These are phyloP conservation scores for Lolium perenne DNA, from an alignment of 176 grass and related monocot species.

Conservation along the genomic window DNA sequence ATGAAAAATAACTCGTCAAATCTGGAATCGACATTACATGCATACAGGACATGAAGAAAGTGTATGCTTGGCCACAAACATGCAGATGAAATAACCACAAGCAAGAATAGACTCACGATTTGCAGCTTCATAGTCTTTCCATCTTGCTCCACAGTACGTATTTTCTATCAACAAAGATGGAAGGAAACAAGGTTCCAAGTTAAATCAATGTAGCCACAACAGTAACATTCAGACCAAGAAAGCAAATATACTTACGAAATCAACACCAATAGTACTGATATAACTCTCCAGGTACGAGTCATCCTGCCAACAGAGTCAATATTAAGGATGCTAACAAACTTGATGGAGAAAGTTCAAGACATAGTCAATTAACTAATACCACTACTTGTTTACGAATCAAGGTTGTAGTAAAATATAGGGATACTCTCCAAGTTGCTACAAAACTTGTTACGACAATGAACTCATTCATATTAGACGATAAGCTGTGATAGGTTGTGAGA, in stretches of 20 bases:
- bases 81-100: not conserved
- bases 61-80: not conserved
- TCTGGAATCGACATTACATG: not conserved
- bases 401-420: not conserved
- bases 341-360: constrained; percentile 6
- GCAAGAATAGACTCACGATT: constrained; percentile 64
- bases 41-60: not conserved
- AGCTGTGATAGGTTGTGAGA: not conserved
- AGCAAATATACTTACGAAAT: constrained; percentile 47
- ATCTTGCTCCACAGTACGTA: constrained; percentile 85
- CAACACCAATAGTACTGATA: constrained; percentile 80
- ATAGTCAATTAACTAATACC: not conserved
- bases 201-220: not conserved
- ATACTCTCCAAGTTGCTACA: not conserved
- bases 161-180: constrained; percentile 56
- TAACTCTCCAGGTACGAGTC: constrained; percentile 90
- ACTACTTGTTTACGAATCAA: not conserved
- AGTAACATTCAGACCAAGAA: not conserved
- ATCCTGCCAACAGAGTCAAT: constrained; percentile 50
- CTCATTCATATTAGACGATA: not conserved
- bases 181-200: not conserved
- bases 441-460: not conserved
- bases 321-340: not conserved
- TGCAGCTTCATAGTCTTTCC: constrained; percentile 88
- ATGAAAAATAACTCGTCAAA: not conserved